Conservation (phyloP, 2,329 filamentous ascomycete species). For the Chrysoporthe austroafricana region DNA sequence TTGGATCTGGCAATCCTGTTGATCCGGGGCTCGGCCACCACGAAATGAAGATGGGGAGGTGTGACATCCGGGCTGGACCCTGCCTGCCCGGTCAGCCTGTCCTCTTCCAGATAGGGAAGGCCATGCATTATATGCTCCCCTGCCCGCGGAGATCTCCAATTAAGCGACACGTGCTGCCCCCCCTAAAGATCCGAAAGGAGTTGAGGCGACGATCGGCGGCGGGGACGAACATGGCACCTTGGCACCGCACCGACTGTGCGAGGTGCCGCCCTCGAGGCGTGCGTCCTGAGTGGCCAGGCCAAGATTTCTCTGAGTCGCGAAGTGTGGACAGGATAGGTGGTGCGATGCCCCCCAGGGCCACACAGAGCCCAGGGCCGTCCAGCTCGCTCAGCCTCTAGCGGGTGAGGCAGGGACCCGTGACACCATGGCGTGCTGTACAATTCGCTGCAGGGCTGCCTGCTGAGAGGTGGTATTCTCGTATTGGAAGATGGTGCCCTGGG, state of each 20-base stretch:
- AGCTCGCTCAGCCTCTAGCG: background rate
- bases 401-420: background rate
- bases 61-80: slow-evolving; percentile 16
- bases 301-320: background rate
- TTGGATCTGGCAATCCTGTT: slow-evolving; percentile 11
- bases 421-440: background rate
- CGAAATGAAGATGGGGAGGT: slow-evolving; percentile 18
- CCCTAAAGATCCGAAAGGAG: slow-evolving; percentile 14
- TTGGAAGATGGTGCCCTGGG: background rate
- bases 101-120: slow-evolving; percentile 10
- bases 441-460: background rate
- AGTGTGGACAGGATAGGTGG: background rate
- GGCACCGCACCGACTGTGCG: background rate
- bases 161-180: slow-evolving; percentile 19
- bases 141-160: slow-evolving; percentile 18
- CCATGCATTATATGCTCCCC: slow-evolving; percentile 13
- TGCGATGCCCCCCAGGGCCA: background rate
- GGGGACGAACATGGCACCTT: slow-evolving; percentile 1
- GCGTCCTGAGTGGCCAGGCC: background rate
- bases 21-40: slow-evolving; percentile 17
- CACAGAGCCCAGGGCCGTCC: background rate
- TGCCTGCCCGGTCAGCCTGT: slow-evolving; percentile 1
- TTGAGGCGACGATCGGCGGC: background rate
- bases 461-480: slow-evolving; percentile 6
- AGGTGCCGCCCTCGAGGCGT: background rate